phyloP scores from a whole-genome alignment of 495 filamentous ascomycete genomes.

The Xylaria cubensis region DNA sequence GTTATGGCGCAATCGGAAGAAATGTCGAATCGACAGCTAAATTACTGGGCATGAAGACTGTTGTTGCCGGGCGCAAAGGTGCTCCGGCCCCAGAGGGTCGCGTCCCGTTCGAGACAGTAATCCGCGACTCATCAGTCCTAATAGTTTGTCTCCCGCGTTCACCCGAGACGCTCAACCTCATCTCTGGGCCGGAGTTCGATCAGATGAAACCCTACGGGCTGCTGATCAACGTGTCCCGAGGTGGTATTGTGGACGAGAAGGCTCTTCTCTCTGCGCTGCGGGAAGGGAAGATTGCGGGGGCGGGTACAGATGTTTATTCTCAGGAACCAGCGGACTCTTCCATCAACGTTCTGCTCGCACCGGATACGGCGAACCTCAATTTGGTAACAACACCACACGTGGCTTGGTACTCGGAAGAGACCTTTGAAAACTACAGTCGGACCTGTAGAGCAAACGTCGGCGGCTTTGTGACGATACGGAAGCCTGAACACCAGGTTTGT shows the following conservation, averaged over 20 bases:
- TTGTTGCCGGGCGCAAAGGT: conserved; percentile 59
- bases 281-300: conserved; percentile 54
- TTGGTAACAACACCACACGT: conserved; percentile 50
- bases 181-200: conserved; percentile 55
- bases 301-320: conserved; percentile 61
- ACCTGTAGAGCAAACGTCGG: conserved; percentile 39
- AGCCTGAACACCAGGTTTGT: conserved; percentile 31
- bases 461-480: conserved; percentile 31
- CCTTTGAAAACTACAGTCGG: conserved; percentile 44
- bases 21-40: conserved; percentile 39
- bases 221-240: conserved; percentile 63
- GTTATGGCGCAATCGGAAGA: conserved; percentile 59
- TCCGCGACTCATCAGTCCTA: conserved; percentile 55
- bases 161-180: conserved; percentile 52
- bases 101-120: conserved; percentile 52
- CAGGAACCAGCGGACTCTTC: conserved; percentile 55
- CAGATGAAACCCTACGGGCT: conserved; percentile 56
- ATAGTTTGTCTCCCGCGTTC: conserved; percentile 55
- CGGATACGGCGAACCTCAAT: conserved; percentile 43
- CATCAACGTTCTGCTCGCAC: conserved; percentile 31
- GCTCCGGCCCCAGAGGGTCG: conserved; percentile 42
- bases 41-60: conserved; percentile 59
- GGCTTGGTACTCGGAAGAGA: conserved; percentile 50
- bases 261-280: conserved; percentile 56
- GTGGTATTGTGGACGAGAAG: conserved; percentile 63